These are phyloP conservation scores for Daldinia childiae DNA, from an alignment of 495 filamentous ascomycete species.

Conservation along the genomic window DNA sequence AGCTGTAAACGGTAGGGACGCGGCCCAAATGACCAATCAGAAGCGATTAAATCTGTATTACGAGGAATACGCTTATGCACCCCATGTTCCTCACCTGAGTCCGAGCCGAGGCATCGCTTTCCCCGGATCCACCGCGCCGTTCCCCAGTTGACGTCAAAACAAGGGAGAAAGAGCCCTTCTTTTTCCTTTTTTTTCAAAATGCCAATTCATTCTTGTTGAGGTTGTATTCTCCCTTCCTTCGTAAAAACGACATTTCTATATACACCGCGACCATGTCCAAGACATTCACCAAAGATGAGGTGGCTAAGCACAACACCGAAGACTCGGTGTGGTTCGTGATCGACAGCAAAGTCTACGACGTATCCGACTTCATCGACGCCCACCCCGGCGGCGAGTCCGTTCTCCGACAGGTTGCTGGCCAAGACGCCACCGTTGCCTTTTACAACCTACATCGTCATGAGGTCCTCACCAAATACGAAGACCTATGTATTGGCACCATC, in stretches of 20 bases:
- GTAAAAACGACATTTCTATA: background rate
- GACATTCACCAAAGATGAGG: conserved; percentile 75
- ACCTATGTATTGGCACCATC: conserved; percentile 79
- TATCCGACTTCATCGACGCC: conserved; percentile 89
- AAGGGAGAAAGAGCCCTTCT: conserved; percentile 3
- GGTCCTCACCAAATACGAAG: conserved; percentile 77
- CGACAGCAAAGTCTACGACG: conserved; percentile 91
- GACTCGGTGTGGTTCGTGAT: conserved; percentile 84
- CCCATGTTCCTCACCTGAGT: background rate
- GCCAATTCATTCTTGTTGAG: background rate
- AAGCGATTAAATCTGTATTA: conserved; percentile 21
- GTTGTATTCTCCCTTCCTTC: conserved; percentile 1
- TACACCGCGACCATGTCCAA: conserved; percentile 43
- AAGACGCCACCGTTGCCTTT: conserved; percentile 87
- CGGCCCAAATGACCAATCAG: conserved; percentile 27
- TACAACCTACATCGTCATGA: conserved; percentile 95
- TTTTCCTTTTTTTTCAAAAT: conserved; percentile 2
- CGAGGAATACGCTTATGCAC: background rate
- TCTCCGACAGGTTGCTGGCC: conserved; percentile 83
- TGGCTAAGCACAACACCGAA: conserved; percentile 83
- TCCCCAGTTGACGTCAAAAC: conserved; percentile 16
- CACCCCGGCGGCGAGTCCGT: conserved; percentile 89
- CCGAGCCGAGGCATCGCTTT: conserved; percentile 34
- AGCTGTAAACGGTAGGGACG: background rate
- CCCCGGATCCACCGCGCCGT: conserved; percentile 14